Evolutionary conservation across 139 green algal genomes (phyloP), one percentile per base, ranked within the genome.

Genomic region (Dunaliella sp.): DNA sequence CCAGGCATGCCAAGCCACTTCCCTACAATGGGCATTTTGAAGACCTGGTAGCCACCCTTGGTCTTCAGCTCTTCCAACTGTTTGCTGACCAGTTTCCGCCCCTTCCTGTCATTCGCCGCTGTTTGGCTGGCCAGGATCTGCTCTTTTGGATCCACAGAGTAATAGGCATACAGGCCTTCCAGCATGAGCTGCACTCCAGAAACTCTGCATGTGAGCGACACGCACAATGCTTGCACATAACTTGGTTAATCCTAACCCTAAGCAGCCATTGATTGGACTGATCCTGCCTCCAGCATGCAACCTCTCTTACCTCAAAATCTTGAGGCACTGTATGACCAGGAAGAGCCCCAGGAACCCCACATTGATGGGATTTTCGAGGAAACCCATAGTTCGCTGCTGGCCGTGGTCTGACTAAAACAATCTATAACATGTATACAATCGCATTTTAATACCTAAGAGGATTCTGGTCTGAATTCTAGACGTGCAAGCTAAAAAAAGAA

Each of bases 161-260:
- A 81, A 31, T 81, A 81, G 2, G 76, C 76, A 1, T 81, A 28
- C 2, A 81, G 12, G 22, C 76, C 76, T 2, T 33, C 76, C 76
- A 81, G 76, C 76, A 81, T 33, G n/a, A 81, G 22, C 31, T 81
- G 76, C 37, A 34, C 31, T 36, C 76, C 76, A 38, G 76, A 38
- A 24, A 28, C 25, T 12, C 76, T 81, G 76, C 31, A 37, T 65
- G 48, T 16, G 48, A 16, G n/a, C n/a, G n/a, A n/a, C n/a, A n/a
- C n/a, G n/a, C n/a, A n/a, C n/a, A n/a, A n/a, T n/a, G n/a, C n/a
- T n/a, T n/a, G n/a, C n/a, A n/a, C n/a, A n/a, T n/a, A n/a, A n/a
- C n/a, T n/a, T n/a, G n/a, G n/a, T n/a, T n/a, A n/a, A n/a, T n/a
- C n/a, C n/a, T n/a, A n/a, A n/a, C n/a, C n/a, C n/a, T n/a, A n/a